Base-by-base conservation (phyloP, 1,139 yeast genomes). In the Pichia sorboxylosa region DNA sequence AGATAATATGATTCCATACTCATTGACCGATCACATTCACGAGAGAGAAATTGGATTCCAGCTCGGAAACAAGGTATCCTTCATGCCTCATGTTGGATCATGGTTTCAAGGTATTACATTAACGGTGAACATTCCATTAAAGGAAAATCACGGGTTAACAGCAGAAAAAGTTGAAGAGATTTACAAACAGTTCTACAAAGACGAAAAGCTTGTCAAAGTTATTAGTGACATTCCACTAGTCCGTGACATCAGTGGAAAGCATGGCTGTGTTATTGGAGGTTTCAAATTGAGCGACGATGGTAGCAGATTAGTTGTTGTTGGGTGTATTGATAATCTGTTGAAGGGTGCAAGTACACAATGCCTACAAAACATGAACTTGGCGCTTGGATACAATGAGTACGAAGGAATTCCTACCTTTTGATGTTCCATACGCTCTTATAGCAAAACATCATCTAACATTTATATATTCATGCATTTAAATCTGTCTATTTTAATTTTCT, bases 271-370 rank as follows among this genome's bases (percentile, higher is more conserved):
- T 17, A 71, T 90, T 41, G 98, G 98, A 38, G 98, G 94, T 0
- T 92, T 90, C 55, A 95, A 94, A 21, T 94, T 92, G 30, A 84
- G 80, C 55, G 73, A 90, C 24, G 74, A 75, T 40, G 85, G 82
- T 51, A 79, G 84, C 61, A 73, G 99, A 54, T 94, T 87, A 22
- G 98, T 90, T 27, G 64, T 90, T 35, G 92, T 87, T 35, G 94
- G 95, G 16, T 85, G 96, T 11, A 90, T 90, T 48, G 99, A 92
- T 55, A 90, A 90, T 57, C 66, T 90, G 52, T 70, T 90, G 52
- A 90, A 90, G 66, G 99, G 99, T 43, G 99, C 99, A 31, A 94
- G 97, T 35, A 90, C 99, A 17, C 99, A 87, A 62, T 90, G 97
- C 59, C 61, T 90, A 57, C 99, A 90, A 61, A 90, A 90, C 63